Evolutionary conservation across 2,329 filamentous ascomycete genomes (phyloP), one percentile per base, ranked within the genome.

Genomic region (Aspergillus pseudoglaucus): DNA sequence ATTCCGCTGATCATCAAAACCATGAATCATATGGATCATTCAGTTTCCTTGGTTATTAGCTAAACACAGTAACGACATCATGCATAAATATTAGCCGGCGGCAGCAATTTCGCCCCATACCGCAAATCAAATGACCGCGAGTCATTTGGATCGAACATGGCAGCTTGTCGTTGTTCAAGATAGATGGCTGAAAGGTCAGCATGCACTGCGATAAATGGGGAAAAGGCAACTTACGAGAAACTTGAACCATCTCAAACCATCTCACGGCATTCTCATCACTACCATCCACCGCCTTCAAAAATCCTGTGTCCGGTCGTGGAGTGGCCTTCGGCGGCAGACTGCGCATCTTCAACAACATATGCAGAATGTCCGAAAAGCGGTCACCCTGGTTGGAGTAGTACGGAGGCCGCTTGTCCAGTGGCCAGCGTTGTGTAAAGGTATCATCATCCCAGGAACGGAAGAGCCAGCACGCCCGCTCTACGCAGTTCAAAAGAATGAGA

Each of bases 271-370:
- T 63, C 41, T 67, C 63, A 18, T 69, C 66, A 48, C 65, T 69
- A 8, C 61, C 65, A 9, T 71, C 65, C 6, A 64, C 61, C 3
- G 68, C 63, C 53, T 63, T 65, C 47, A 73, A 48, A 9, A 65
- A 54, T n/a, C 68, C 67, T 17, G 61, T 67, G 12, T 71, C 68
- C 3, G 62, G 59, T 18, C 65, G 59, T 18, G 70, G 57, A 23
- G 47, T 61, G 4, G 68, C 66, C 54, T 69, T 70, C 22, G 71
- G 71, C 10, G 70, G 67, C n/a, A 74, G 56, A 42, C 66, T 67
- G 6, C 80, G 76, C 75, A 83, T 80, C 53, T 76, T 76, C 42
- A 83, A 66, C 27, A 83, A 64, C 70, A 80, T 80, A 48, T 75
- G 72, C 3, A 83, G 63, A 27, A 82, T 75, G 45, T 79, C 75